Base-by-base conservation (phyloP, 441 rosid genomes). In the Eutrema salsugineum region DNA sequence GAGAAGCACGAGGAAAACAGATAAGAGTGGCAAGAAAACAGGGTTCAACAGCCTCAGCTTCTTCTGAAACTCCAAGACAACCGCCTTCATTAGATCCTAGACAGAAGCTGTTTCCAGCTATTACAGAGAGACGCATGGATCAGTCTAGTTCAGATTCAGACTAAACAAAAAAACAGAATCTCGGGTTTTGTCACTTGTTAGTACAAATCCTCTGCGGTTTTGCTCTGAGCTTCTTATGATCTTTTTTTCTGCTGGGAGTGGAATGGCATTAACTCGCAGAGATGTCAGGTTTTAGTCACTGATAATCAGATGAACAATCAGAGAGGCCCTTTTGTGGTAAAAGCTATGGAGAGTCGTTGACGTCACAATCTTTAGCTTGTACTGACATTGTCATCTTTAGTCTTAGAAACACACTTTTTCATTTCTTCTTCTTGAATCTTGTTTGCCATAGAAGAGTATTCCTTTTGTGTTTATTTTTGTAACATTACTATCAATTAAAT, bases 21-120 rank as follows among this genome's bases (percentile, higher is more conserved):
- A 65, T 66, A 28, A 86, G 75, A 83, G 30, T 88, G 70, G 77
- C 71, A 5, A 84, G 80, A 66, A 90, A 84, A 70, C 93, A 87
- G 64, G 73, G 77, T 0, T 77, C 89, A 14, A 63, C 81, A 12
- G 81, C 86, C 15, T 73, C 94, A 28, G 71, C 96, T 46, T 64
- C 89, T 15, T 78, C 89, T 14, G 81, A 86, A 60, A 62, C 79
- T 20, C 62, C 71, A 38, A 79, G 60, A n/a, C 85, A 71, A 43
- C 78, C 81, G 5, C 82, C 82, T 33, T 59, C 83, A 15, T 46
- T 83, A 11, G 94, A 89, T 80, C 79, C 78, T 73, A 93, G 79
- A 48, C 80, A 76, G 44, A 76, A 74, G 46, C 84, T 89, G 53
- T 89, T 89, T 77, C 96, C 95, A 28, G 93, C 92, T 19, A 88